These are phyloP conservation scores for Wickerhamomyces canadensis DNA, from an alignment of 805 yeast species.

Conservation along the genomic window DNA sequence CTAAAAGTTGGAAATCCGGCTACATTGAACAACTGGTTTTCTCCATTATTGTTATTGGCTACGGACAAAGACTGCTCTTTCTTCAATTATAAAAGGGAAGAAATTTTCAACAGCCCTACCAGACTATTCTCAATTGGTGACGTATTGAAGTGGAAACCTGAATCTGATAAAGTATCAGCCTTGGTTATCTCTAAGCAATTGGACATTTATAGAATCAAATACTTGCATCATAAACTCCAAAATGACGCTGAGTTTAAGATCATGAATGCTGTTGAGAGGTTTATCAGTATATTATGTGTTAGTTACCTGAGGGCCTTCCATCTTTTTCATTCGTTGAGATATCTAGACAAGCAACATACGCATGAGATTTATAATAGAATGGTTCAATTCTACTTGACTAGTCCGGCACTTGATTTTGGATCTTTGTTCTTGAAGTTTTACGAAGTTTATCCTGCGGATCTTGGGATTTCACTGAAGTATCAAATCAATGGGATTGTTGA, in stretches of 20 bases:
- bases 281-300: neutral
- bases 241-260: too few species aligned
- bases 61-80: neutral
- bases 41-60: neutral
- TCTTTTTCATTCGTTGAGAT: neutral
- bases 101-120: neutral
- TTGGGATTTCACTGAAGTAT: neutral
- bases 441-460: neutral
- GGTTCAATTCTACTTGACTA: neutral
- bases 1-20: neutral
- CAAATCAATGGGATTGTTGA: too few species aligned
- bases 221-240: too few species aligned
- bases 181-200: too few species aligned
- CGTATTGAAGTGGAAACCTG: constrained; percentile 32
- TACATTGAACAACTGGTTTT: neutral
- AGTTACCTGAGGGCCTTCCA: constrained; percentile 4
- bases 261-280: neutral
- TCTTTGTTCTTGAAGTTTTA: neutral
- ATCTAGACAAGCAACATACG: neutral
- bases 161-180: too few species aligned
- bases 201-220: too few species aligned
- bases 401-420: constrained; percentile 1
- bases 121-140: constrained; percentile 37
- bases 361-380: neutral
- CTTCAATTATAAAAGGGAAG: neutral